Evolutionary conservation across 371 early-diverging fungal species (phyloP).

Genomic region (Circinella minor): DNA sequence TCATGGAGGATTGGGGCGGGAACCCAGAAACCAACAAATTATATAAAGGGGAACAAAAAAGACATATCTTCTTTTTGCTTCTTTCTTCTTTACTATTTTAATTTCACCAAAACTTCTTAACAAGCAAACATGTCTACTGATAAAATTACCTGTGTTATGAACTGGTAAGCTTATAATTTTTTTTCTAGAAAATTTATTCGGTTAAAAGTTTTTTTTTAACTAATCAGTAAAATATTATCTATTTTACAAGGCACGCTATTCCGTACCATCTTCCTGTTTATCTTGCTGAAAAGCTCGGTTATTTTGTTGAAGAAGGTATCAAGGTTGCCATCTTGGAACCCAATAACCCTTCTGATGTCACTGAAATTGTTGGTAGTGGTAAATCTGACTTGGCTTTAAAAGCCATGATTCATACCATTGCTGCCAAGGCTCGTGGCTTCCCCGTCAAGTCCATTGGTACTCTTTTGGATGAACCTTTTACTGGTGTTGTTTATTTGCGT

Average conservation of each 20-base stretch:
- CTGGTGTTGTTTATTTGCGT: slow-evolving; percentile 65
- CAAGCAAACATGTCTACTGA: slow-evolving; percentile 47
- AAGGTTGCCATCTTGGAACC: slow-evolving; percentile 72
- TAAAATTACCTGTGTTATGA: slow-evolving; percentile 60
- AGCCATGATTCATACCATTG: slow-evolving; percentile 78
- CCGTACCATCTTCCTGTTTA: slow-evolving; percentile 72
- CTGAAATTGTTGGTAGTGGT: slow-evolving; percentile 70
- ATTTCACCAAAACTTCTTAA: background rate
- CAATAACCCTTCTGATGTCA: slow-evolving; percentile 68
- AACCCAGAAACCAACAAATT: background rate
- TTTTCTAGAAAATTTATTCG: background rate
- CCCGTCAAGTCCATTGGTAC: slow-evolving; percentile 71
- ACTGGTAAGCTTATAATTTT: slow-evolving; percentile 34
- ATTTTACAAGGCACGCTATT: slow-evolving; percentile 48
- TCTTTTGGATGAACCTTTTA: slow-evolving; percentile 69
- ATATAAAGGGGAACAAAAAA: background rate
- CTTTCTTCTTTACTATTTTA: slow-evolving; percentile 9
- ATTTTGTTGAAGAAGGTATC: slow-evolving; percentile 64
- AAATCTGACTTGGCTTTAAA: slow-evolving; percentile 68
- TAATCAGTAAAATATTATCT: no score
- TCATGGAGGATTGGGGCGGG: background rate
- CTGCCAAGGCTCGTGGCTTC: slow-evolving; percentile 69
- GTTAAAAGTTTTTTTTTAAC: no score
- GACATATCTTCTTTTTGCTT: background rate
- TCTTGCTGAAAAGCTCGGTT: slow-evolving; percentile 65